These are phyloP conservation scores for Epicoccum nigrum DNA, from an alignment of 2,329 filamentous ascomycete species.

Conservation along the genomic window DNA sequence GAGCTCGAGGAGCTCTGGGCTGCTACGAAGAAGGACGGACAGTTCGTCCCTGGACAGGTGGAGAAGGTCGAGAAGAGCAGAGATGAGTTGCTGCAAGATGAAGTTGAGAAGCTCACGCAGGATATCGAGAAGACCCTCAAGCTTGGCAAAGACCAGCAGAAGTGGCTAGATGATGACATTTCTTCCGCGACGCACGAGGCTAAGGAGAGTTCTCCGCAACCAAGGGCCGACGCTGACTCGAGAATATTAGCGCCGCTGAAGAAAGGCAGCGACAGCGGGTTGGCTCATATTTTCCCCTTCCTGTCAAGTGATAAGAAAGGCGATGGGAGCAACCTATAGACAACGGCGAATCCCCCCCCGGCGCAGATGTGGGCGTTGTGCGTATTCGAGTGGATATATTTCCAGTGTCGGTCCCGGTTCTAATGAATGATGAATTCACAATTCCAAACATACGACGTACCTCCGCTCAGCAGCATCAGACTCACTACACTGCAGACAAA, in stretches of 20 bases:
- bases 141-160: slow-evolving; percentile 35
- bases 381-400: too few species aligned
- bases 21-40: slow-evolving; percentile 57
- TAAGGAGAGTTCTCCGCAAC: neutral
- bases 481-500: too few species aligned
- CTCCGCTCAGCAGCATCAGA: too few species aligned
- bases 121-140: slow-evolving; percentile 63
- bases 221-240: neutral
- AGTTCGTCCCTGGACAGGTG: slow-evolving; percentile 50
- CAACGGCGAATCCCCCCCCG: too few species aligned
- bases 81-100: slow-evolving; percentile 63
- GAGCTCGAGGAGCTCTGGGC: slow-evolving; percentile 82
- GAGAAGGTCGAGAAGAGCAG: slow-evolving; percentile 54
- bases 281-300: slow-evolving; percentile 31
- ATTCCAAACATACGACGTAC: too few species aligned
- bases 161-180: slow-evolving; percentile 44
- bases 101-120: slow-evolving; percentile 63
- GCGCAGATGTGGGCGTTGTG: too few species aligned
- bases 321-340: neutral
- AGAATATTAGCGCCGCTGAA: neutral
- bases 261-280: neutral
- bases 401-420: too few species aligned
- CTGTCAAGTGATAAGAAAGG: slow-evolving; percentile 3
- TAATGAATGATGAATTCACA: too few species aligned
- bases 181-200: slow-evolving; percentile 25